These are phyloP conservation scores for Chamaecrista fasciculata DNA, from an alignment of 306 rosid species.

Conservation along the genomic window DNA sequence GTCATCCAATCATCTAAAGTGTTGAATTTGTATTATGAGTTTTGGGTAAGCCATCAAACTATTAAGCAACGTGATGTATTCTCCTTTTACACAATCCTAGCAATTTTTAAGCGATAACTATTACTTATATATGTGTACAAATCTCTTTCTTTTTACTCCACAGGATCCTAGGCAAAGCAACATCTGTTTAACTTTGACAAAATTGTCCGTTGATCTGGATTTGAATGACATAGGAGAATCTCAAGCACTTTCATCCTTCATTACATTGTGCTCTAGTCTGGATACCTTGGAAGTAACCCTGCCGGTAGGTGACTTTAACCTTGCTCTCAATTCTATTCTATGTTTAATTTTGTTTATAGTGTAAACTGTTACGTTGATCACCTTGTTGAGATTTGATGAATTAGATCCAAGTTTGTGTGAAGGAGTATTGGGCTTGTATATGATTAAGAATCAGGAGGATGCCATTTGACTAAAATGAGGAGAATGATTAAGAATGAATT, in stretches of 20 bases:
- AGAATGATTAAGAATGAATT: too few relatives aligned
- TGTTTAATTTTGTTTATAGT: too few relatives aligned
- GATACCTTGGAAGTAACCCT: slow-evolving; percentile 8
- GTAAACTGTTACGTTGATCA: too few relatives aligned
- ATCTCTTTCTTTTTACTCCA: not conserved
- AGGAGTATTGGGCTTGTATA: too few relatives aligned
- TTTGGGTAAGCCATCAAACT: not conserved
- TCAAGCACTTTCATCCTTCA: not conserved
- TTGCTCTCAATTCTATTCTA: not conserved
- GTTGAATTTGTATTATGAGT: not conserved
- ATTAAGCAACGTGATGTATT: not conserved
- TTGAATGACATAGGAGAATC: not conserved
- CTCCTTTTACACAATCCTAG: too few relatives aligned
- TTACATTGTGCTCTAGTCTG: not conserved
- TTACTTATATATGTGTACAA: not conserved
- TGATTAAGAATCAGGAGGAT: too few relatives aligned
- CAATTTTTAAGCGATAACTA: too few relatives aligned
- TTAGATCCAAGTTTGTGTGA: too few relatives aligned
- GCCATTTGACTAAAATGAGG: too few relatives aligned
- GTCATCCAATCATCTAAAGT: not conserved
- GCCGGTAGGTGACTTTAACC: slow-evolving; percentile 13
- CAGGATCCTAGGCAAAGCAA: not conserved
- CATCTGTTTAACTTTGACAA: not conserved
- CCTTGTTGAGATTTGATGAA: too few relatives aligned
- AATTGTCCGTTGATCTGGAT: slow-evolving; percentile 24